Conservation (phyloP, 2,329 filamentous ascomycete genomes). For the Monosporascus sp. region DNA sequence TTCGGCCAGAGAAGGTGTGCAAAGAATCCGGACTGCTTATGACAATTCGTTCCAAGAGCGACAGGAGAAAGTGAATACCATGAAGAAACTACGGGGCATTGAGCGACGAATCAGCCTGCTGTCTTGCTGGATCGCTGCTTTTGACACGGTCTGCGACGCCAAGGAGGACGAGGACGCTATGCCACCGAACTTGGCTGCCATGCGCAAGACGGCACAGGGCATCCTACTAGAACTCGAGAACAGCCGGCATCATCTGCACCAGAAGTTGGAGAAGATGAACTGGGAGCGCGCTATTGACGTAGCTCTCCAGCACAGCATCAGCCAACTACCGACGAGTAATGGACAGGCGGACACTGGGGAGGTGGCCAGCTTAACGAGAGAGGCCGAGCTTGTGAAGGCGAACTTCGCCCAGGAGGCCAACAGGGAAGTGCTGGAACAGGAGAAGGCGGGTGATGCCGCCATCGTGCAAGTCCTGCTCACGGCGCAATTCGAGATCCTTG, state of each 20-base stretch:
- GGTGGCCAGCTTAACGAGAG: conserved; percentile 65
- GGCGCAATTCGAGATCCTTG: conserved; percentile 87
- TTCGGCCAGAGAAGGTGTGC: conserved; percentile 70
- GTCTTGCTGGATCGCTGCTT: conserved; percentile 89
- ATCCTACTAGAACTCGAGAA: conserved; percentile 85
- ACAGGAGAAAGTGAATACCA: conserved; percentile 69
- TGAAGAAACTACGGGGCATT: conserved; percentile 77
- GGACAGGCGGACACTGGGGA: conserved; percentile 60
- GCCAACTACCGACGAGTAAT: conserved; percentile 71
- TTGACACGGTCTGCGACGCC: conserved; percentile 73
- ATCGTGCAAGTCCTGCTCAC: conserved; percentile 79
- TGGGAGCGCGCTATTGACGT: conserved; percentile 89
- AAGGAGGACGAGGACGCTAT: conserved; percentile 63
- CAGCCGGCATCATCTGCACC: conserved; percentile 85
- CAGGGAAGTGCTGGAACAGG: conserved; percentile 72
- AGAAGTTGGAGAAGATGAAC: conserved; percentile 70
- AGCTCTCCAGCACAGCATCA: conserved; percentile 77
- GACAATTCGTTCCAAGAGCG: conserved; percentile 74
- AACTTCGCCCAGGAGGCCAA: conserved; percentile 78
- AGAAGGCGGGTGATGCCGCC: conserved; percentile 71
- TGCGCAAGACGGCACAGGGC: conserved; percentile 84
- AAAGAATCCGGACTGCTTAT: conserved; percentile 75
- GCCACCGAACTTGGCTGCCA: conserved; percentile 63
- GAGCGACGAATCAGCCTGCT: conserved; percentile 81
- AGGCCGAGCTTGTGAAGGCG: conserved; percentile 79